Evolutionary conservation across 106 monocot genomes (phyloP), one percentile per base, ranked within the genome.

Genomic region (Narthecium ossifragum): DNA sequence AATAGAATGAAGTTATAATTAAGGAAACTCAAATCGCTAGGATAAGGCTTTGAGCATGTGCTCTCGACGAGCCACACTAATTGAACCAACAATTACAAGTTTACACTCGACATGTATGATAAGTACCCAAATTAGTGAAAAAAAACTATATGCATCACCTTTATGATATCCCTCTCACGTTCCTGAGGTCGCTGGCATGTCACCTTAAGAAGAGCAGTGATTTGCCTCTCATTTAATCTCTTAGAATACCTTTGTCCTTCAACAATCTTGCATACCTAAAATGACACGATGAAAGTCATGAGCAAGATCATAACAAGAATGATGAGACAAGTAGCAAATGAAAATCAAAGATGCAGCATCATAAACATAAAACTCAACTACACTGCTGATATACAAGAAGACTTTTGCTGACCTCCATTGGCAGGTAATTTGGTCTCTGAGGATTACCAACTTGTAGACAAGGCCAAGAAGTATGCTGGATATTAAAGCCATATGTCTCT

Each of bases 241-340:
- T 98, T 90, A 8, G 96, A 90, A 59, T 98, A 98, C 55, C 96
- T 78, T 46, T 98, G 96, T 1, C 96, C 96, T 51, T 87, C 90
- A n/a, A 98, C 86, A 45, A 98, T 90, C 60, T 98, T 98, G 60
- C 90, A 98, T 1, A 90, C 90, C 96, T 90, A 51, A 22, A 43
- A 62, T 6, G 3, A 29, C 36, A 23, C 13, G 45, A 72, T 36
- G 28, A 31, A 31, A 54, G 39, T 43, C 6, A 43, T 13, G n/a
- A n/a, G n/a, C n/a, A n/a, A n/a, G n/a, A n/a, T n/a, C n/a, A n/a
- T n/a, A n/a, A 39, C 15, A 39, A 39, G 1, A 39, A 39, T 39
- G n/a, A n/a, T n/a, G n/a, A n/a, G n/a, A n/a, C n/a, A 5, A 37
- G 36, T 37, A 11, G 36, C 7, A 37, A 11, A 6, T 6, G 36